These are phyloP conservation scores for Botryotinia calthae DNA, from an alignment of 2,329 filamentous ascomycete species.

Conservation along the genomic window DNA sequence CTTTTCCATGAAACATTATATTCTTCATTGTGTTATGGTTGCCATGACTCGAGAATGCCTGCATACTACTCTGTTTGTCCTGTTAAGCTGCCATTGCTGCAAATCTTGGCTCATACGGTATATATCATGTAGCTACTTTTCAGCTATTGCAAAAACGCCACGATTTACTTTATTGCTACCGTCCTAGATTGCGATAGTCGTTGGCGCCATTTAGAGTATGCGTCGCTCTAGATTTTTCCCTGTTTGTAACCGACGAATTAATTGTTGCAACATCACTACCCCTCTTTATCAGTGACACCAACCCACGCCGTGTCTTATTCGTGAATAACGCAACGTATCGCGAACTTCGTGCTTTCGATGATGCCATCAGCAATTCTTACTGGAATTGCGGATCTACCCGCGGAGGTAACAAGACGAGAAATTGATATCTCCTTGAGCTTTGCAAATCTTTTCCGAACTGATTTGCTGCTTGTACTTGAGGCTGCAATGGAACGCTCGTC, in stretches of 20 bases:
- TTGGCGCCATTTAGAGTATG: not conserved
- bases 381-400: not conserved
- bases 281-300: not conserved
- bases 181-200: not conserved
- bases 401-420: not conserved
- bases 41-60: not conserved
- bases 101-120: not conserved
- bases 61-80: not conserved
- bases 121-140: not conserved
- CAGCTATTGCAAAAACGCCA: not conserved
- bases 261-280: not conserved
- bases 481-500: not conserved
- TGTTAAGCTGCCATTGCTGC: not conserved
- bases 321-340: not conserved
- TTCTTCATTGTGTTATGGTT: not conserved
- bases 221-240: not conserved
- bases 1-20: not conserved
- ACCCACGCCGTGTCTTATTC: not conserved
- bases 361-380: not conserved
- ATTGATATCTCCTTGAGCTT: not conserved
- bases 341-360: not conserved
- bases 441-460: not conserved
- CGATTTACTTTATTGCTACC: too few species aligned
- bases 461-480: not conserved
- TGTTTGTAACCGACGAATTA: not conserved